These are phyloP conservation scores for Avicennia marina DNA, from an alignment of 257 asterid species.

Conservation along the genomic window DNA sequence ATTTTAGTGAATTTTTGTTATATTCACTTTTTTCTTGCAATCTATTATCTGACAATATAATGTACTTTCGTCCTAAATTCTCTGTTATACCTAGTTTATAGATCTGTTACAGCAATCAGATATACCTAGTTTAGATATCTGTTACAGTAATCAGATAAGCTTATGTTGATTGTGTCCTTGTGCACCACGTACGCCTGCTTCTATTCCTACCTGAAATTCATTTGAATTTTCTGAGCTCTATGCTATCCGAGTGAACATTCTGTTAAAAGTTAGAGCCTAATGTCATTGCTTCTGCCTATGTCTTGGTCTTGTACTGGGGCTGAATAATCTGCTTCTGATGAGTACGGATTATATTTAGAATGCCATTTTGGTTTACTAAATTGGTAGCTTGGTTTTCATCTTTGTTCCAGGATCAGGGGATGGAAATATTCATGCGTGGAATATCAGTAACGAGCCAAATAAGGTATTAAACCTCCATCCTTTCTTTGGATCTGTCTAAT, in stretches of 20 bases:
- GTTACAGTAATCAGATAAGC: no score
- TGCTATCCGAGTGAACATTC: no score
- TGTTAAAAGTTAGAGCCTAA: no score
- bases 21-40: background rate
- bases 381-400: background rate
- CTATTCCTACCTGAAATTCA: no score
- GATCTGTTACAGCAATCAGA: no score
- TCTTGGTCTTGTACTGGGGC: background rate
- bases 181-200: no score
- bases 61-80: no score
- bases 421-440: constrained; percentile 86
- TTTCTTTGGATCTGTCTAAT: background rate
- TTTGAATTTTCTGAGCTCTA: background rate
- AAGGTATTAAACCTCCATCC: constrained; percentile 41
- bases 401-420: constrained; percentile 80
- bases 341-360: background rate
- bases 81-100: no score
- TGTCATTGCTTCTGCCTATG: background rate
- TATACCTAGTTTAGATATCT: no score
- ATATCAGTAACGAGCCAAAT: constrained; percentile 46
- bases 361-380: background rate
- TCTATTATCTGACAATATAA: no score
- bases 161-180: no score
- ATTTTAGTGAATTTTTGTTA: background rate
- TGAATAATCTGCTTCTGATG: background rate